Percentiles rank a stretch among this genome's conserved stretches.
These are phyloP conservation scores for Naganishia vaughanmartiniae DNA, from an alignment of 768 basidiomycete genomes.

Conservation along the genomic window DNA sequence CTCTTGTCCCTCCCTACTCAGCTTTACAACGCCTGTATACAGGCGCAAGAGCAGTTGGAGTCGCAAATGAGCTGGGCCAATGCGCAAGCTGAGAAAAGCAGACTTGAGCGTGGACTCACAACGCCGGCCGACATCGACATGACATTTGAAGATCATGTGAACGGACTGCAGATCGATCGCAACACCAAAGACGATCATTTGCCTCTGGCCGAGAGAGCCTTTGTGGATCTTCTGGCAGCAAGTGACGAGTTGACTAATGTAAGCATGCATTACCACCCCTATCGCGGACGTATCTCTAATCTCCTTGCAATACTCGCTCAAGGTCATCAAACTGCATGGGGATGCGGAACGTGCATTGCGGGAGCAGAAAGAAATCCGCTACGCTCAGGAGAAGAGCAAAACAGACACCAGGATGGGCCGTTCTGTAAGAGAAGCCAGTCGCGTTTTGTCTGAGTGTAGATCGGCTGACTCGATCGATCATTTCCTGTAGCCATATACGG, in stretches of 20 bases:
- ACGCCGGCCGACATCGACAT: conserved; percentile 1
- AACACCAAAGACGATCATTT: conserved; percentile 8
- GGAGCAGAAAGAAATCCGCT: conserved; percentile 59
- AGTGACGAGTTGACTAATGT: conserved; percentile 66
- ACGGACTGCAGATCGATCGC: conserved; percentile 16
- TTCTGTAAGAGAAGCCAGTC: conserved; percentile 56
- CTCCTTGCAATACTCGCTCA: neutral
- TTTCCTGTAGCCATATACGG: neutral
- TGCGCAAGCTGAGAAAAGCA: conserved; percentile 56
- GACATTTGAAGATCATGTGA: conserved; percentile 21
- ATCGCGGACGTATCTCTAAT: neutral
- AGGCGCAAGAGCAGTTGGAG: conserved; percentile 78
- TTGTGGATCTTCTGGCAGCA: conserved; percentile 69
- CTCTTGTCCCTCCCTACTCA: conserved; percentile 45
- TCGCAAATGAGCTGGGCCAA: conserved; percentile 90
- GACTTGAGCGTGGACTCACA: conserved; percentile 40
- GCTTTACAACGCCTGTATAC: conserved; percentile 75
- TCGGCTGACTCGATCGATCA: neutral
- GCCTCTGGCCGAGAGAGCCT: conserved; percentile 70
- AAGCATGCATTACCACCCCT: neutral
- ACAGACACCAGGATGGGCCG: conserved; percentile 67
- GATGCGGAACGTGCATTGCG: conserved; percentile 69
- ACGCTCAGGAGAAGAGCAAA: conserved; percentile 68
- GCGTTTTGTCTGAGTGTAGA: neutral
- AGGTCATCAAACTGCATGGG: conserved; percentile 68